These are phyloP conservation scores for Mucor piriformis DNA, from an alignment of 371 early-diverging fungal genomes.

Conservation along the genomic window DNA sequence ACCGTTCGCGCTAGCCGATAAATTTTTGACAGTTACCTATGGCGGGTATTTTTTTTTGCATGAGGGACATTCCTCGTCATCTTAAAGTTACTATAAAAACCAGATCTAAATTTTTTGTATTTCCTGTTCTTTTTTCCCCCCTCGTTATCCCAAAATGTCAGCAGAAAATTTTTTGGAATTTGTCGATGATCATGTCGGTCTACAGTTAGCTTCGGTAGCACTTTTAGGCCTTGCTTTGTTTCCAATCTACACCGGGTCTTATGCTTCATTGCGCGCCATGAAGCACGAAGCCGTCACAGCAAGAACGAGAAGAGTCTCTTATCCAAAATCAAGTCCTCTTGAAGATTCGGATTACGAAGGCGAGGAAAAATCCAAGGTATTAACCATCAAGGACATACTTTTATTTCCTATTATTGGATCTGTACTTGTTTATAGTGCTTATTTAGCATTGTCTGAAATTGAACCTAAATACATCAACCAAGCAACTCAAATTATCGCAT, in stretches of 20 bases:
- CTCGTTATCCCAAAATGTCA: not conserved
- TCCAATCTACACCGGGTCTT: conserved; percentile 22
- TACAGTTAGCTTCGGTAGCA: conserved; percentile 22
- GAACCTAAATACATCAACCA: conserved; percentile 17
- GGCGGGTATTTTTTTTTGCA: too few species aligned
- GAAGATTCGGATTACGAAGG: conserved; percentile 10
- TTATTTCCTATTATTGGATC: conserved; percentile 21
- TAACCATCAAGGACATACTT: conserved; percentile 16
- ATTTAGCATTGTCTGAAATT: not conserved
- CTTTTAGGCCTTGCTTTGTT: conserved; percentile 17
- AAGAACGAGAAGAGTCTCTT: not conserved
- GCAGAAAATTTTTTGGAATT: conserved; percentile 1
- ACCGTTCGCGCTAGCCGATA: too few species aligned
- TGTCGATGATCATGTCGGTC: conserved; percentile 13
- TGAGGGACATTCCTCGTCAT: too few species aligned
- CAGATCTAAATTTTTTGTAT: not conserved
- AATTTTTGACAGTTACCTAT: too few species aligned
- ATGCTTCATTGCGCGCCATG: conserved; percentile 13
- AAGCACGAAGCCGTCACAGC: not conserved
- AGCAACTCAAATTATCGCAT: conserved; percentile 1
- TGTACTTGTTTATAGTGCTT: conserved; percentile 6
- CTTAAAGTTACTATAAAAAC: not conserved
- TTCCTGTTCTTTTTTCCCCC: not conserved
- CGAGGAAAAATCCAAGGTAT: conserved; percentile 6
- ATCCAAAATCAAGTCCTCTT: not conserved